A percentile compares a stretch with the other conserved stretches of the same genome.
Evolutionary conservation across 2,329 filamentous ascomycete genomes (phyloP).

Genomic region (Diplodia corticola): DNA sequence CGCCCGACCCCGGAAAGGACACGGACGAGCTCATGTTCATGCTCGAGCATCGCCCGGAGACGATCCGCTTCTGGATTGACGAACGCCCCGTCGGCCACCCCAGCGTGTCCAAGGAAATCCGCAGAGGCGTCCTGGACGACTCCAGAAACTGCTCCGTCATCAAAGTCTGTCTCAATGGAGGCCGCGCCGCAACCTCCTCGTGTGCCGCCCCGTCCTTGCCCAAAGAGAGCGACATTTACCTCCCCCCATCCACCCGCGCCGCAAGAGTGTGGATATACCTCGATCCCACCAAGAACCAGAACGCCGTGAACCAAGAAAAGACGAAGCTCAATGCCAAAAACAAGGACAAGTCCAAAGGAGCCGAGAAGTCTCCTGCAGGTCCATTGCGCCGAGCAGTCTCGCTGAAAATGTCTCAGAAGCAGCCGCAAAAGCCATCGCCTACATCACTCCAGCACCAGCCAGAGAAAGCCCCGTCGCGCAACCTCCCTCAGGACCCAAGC

Average conservation of each 20-base stretch:
- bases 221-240: constrained; percentile 1
- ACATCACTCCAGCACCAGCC: too few species aligned
- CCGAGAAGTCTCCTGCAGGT: background rate
- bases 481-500: background rate
- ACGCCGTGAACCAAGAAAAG: background rate
- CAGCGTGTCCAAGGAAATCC: background rate
- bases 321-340: background rate
- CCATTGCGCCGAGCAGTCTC: background rate
- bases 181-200: background rate
- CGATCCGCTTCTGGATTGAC: constrained; percentile 15
- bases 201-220: background rate
- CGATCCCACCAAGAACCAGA: background rate
- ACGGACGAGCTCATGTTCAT: constrained; percentile 12
- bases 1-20: background rate
- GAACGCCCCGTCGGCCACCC: constrained; percentile 7
- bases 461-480: background rate
- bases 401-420: background rate
- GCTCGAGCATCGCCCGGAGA: background rate
- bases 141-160: background rate
- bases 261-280: constrained; percentile 14
- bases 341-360: background rate
- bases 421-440: background rate
- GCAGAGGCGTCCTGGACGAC: background rate
- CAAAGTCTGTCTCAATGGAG: background rate
- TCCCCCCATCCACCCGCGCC: background rate